Evolutionary conservation across 2,329 filamentous ascomycete genomes (phyloP).

Genomic region (Alternaria gansuensis): DNA sequence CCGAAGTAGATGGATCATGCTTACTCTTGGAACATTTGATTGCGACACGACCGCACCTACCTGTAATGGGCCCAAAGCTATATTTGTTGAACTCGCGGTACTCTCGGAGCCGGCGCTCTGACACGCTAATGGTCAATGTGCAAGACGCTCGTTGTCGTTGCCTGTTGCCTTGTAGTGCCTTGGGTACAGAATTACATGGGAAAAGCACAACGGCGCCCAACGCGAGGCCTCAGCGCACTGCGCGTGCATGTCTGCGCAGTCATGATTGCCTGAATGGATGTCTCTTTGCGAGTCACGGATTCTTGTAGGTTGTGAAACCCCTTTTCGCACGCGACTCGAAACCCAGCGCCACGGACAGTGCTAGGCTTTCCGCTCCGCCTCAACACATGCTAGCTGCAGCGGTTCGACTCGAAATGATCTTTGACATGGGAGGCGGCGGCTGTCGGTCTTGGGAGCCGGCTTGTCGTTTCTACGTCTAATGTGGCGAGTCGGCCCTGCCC

Average conservation of each 20-base stretch:
- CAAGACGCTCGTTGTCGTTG: conserved; percentile 4
- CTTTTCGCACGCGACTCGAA: conserved; percentile 6
- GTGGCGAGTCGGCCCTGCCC: conserved; percentile 10
- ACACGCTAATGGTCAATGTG: neutral
- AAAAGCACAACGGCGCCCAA: conserved; percentile 10
- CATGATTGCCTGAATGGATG: neutral
- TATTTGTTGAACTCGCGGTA: conserved; percentile 8
- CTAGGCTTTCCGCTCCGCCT: conserved; percentile 16
- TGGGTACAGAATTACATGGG: neutral
- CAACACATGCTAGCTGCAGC: conserved; percentile 1
- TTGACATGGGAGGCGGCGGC: conserved; percentile 3
- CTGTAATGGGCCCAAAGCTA: conserved; percentile 4
- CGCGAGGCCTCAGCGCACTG: neutral
- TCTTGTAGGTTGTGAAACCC: conserved; percentile 1
- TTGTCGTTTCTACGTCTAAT: conserved; percentile 6
- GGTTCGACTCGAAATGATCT: conserved; percentile 6
- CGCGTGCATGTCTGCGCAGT: conserved; percentile 1
- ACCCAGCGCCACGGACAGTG: conserved; percentile 6
- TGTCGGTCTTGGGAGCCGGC: conserved; percentile 7
- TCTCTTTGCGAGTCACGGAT: conserved; percentile 1
- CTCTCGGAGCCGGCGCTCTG: neutral
- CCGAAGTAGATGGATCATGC: neutral
- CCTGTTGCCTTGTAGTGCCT: conserved; percentile 1
- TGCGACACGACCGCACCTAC: neutral
- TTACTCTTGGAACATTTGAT: conserved; percentile 1